Percentiles rank a stretch among this genome's conserved stretches.
Conservation (phyloP, 768 basidiomycete genomes). For the Piloderma croceum region DNA sequence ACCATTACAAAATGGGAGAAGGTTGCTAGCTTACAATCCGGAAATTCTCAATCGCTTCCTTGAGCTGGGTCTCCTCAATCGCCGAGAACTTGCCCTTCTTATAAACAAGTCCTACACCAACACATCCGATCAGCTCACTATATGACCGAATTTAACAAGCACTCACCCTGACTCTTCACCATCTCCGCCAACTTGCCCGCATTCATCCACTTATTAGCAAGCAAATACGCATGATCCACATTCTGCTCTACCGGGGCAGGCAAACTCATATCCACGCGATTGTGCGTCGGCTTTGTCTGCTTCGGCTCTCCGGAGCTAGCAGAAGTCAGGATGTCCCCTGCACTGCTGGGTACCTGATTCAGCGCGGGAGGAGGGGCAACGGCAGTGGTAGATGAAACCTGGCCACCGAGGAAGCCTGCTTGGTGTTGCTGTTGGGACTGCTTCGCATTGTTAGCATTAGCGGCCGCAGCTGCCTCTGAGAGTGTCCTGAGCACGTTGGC, state of each 20-base stretch:
- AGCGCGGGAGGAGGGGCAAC: slow-evolving; percentile 24
- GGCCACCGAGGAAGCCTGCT: too few relatives aligned
- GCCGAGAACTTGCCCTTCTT: slow-evolving; percentile 86
- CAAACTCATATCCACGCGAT: slow-evolving; percentile 39
- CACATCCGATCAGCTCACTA: too few relatives aligned
- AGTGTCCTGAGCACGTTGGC: slow-evolving; percentile 60
- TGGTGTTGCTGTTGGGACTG: too few relatives aligned
- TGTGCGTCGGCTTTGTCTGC: slow-evolving; percentile 22
- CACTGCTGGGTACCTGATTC: slow-evolving; percentile 37
- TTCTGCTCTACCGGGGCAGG: slow-evolving; percentile 36
- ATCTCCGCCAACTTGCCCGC: slow-evolving; percentile 63
- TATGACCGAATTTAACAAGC: too few relatives aligned
- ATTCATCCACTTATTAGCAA: slow-evolving; percentile 78
- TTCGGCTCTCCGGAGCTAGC: slow-evolving; percentile 16
- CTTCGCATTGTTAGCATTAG: slow-evolving; percentile 10
- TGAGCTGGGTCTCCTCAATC: slow-evolving; percentile 65
- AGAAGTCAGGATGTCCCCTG: slow-evolving; percentile 34
- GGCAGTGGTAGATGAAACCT: too few relatives aligned
- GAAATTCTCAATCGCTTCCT: slow-evolving; percentile 59
- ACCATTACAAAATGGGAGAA: neutral
- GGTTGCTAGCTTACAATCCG: slow-evolving; percentile 41
- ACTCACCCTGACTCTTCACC: slow-evolving; percentile 66
- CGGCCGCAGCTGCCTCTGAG: slow-evolving; percentile 48
- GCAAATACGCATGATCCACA: slow-evolving; percentile 57
- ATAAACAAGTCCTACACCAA: slow-evolving; percentile 65